Percentiles rank a stretch among this genome's conserved stretches.
These are phyloP conservation scores for Dipodascus albidus DNA, from an alignment of 805 yeast genomes.

Conservation along the genomic window DNA sequence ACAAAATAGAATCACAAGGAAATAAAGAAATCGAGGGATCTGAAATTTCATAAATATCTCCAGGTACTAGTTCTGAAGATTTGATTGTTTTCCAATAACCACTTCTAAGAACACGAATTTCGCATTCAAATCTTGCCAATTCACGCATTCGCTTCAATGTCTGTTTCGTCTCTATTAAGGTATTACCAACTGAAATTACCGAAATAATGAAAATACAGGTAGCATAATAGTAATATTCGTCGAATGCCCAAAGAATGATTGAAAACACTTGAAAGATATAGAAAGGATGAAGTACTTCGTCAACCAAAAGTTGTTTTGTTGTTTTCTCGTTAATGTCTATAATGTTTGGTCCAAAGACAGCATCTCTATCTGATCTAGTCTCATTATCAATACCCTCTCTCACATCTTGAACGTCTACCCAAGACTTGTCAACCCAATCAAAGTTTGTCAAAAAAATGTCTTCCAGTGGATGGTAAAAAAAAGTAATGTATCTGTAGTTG, in stretches of 20 bases:
- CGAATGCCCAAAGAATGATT: constrained; percentile 82
- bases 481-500: constrained; percentile 71
- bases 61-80: constrained; percentile 81
- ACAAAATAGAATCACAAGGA: constrained; percentile 82
- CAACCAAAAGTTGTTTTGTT: constrained; percentile 50
- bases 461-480: constrained; percentile 77
- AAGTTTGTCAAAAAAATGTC: constrained; percentile 75
- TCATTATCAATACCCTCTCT: constrained; percentile 60
- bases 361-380: constrained; percentile 50
- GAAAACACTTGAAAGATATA: constrained; percentile 92
- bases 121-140: constrained; percentile 65
- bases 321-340: constrained; percentile 70
- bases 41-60: constrained; percentile 85
- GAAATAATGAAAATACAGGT: constrained; percentile 84
- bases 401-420: constrained; percentile 50
- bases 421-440: constrained; percentile 75
- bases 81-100: constrained; percentile 82
- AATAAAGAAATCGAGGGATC: constrained; percentile 65
- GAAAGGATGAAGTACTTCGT: constrained; percentile 91
- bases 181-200: constrained; percentile 61
- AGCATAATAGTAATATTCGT: constrained; percentile 89
- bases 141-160: constrained; percentile 62
- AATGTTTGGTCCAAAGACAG: constrained; percentile 69
- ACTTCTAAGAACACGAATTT: constrained; percentile 80
- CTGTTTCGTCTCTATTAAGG: constrained; percentile 74